Percentiles rank a stretch among this genome's conserved stretches.
Conservation (phyloP, 1,284 basidiomycete genomes). For the Cerioporus squamosus region DNA sequence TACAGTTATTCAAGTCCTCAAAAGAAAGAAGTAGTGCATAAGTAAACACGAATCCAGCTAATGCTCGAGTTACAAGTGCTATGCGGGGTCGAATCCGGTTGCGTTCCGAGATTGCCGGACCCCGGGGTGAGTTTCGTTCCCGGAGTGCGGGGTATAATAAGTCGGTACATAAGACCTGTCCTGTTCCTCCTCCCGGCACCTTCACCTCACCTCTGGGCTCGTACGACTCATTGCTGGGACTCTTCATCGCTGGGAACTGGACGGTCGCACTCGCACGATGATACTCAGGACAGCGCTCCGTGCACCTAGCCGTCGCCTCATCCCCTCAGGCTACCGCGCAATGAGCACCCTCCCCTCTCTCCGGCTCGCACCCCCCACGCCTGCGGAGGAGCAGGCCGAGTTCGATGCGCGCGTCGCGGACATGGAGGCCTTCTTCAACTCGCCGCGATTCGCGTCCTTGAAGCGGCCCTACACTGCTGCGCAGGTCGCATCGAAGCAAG, state of each 20-base stretch:
- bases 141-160: slow-evolving; percentile 1
- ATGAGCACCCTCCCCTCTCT: slow-evolving; percentile 40
- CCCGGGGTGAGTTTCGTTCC: neutral
- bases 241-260: neutral
- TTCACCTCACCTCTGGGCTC: neutral
- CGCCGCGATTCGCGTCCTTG: slow-evolving; percentile 75
- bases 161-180: neutral
- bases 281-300: slow-evolving; percentile 18
- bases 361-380: slow-evolving; percentile 66
- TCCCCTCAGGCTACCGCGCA: slow-evolving; percentile 19
- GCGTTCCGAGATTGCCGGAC: slow-evolving; percentile 19
- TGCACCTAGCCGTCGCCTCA: slow-evolving; percentile 17
- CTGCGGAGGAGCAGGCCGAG: slow-evolving; percentile 65
- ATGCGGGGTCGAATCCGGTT: slow-evolving; percentile 4
- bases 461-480: slow-evolving; percentile 82
- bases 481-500: slow-evolving; percentile 87
- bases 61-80: too few species aligned
- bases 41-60: too few species aligned
- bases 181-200: neutral
- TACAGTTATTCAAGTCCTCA: too few species aligned
- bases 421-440: slow-evolving; percentile 75
- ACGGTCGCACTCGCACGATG: slow-evolving; percentile 3
- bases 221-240: neutral
- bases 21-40: too few species aligned
- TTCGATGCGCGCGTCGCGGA: slow-evolving; percentile 68